Base-by-base conservation (phyloP, 352 stramenopile species). In the Pythium periplocum region DNA sequence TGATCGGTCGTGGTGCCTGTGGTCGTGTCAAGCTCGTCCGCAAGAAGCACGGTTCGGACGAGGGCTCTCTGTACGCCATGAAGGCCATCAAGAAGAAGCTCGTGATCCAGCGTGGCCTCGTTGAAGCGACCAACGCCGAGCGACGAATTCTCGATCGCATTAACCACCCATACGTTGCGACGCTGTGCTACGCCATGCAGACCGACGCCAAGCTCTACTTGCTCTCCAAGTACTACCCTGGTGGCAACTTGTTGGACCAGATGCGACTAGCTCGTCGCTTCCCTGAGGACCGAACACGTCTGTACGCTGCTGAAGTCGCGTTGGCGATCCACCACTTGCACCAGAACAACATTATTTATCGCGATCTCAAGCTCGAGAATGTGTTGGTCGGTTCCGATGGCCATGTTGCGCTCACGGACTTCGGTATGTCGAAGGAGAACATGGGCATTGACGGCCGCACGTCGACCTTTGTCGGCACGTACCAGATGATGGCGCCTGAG, bases 311-410 rank as follows among this genome's bases (percentile, higher is more conserved):
- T 5, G 90, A 99, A 67, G 97, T 99, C 48, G 83, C 93, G 46
- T 75, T 99, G 2, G 97, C 97, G 30, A 94, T 99, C 46, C 74
- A 92, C 52, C 83, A 97, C 64, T 66, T 98, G 60, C 93, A 98
- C 75, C 62, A 82, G 45, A 83, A 95, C 57, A 82, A 97, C 76
- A 97, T 98, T 71, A 96, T 98, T 64, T 98, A 98, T 78, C 83
- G 96, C 37, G 96, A 99, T 69, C 77, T 99, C 33, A 99, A 99
- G 76, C 93, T 98, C 38, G 97, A 99, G 68, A 99, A 99, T 66
- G 93, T 99, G 39, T 69, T 99, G 10, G 84, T 99, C 41, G 96
- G 98, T 58, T 88, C 84, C 10, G 72, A 95, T 47, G 97, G 97
- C 41, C 95, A 99, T 63, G 86, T 99, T 42, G 88, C 95, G 39